Evolutionary conservation across 1,284 basidiomycete species (phyloP).

Genomic region (Trametes polyzona): DNA sequence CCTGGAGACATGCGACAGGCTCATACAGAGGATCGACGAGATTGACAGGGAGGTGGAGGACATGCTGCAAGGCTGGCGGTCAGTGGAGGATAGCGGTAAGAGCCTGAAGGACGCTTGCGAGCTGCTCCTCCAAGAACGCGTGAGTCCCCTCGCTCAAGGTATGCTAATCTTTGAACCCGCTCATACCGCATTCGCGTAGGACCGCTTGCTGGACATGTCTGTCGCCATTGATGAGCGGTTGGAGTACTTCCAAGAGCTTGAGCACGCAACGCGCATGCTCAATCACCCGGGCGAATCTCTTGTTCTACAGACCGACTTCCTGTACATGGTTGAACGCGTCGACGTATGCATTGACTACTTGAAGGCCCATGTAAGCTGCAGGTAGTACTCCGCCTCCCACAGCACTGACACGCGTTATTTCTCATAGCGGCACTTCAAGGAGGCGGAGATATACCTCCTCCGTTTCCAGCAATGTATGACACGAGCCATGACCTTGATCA

Average conservation of each 20-base stretch:
- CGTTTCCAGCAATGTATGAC: slow-evolving; percentile 97
- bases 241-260: slow-evolving; percentile 91
- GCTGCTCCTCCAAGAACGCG: slow-evolving; percentile 83
- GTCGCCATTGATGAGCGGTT: slow-evolving; percentile 78
- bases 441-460: slow-evolving; percentile 89
- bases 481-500: slow-evolving; percentile 93
- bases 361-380: slow-evolving; percentile 74
- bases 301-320: slow-evolving; percentile 85
- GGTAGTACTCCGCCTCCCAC: background rate
- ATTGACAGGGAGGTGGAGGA: slow-evolving; percentile 75
- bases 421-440: slow-evolving; percentile 80
- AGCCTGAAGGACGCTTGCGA: slow-evolving; percentile 91
- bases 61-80: slow-evolving; percentile 83
- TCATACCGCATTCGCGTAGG: slow-evolving; percentile 43
- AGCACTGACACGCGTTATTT: background rate
- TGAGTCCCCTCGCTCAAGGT: slow-evolving; percentile 38
- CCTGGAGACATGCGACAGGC: slow-evolving; percentile 72
- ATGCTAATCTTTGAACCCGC: background rate
- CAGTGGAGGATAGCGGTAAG: slow-evolving; percentile 87
- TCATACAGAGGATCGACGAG: slow-evolving; percentile 71
- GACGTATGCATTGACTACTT: slow-evolving; percentile 92
- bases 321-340: slow-evolving; percentile 92
- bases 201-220: slow-evolving; percentile 76
- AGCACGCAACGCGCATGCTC: slow-evolving; percentile 86
- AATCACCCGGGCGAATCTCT: slow-evolving; percentile 91